These are phyloP conservation scores for Dendryphion nanum DNA, from an alignment of 2,329 filamentous ascomycete species.

Conservation along the genomic window DNA sequence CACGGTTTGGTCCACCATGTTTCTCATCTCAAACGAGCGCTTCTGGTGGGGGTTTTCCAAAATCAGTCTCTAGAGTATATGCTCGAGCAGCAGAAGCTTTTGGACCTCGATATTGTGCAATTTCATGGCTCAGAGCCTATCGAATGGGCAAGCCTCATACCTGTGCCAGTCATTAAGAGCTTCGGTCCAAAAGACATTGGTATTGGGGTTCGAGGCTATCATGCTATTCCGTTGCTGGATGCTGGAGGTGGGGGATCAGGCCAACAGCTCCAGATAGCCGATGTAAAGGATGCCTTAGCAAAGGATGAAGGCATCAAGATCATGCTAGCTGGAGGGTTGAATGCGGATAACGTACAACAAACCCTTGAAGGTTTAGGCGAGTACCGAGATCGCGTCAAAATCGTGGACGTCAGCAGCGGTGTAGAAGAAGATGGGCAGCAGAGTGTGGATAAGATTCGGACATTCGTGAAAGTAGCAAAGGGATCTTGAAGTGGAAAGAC, in stretches of 20 bases:
- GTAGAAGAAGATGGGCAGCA: constrained; percentile 80
- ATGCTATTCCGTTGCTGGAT: constrained; percentile 81
- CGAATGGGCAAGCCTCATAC: constrained; percentile 87
- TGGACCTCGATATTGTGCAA: constrained; percentile 85
- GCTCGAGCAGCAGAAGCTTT: constrained; percentile 70
- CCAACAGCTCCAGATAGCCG: constrained; percentile 68
- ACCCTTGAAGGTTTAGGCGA: constrained; percentile 64
- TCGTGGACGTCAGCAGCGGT: constrained; percentile 91
- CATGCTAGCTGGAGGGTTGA: constrained; percentile 81
- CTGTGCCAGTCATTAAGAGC: constrained; percentile 84
- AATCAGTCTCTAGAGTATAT: constrained; percentile 85
- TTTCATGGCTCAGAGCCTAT: constrained; percentile 89
- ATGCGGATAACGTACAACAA: constrained; percentile 72
- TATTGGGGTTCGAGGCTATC: constrained; percentile 73
- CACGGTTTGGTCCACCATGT: constrained; percentile 49
- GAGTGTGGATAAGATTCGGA: constrained; percentile 73
- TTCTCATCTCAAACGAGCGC: constrained; percentile 58
- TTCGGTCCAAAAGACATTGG: constrained; percentile 77
- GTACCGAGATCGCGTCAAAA: constrained; percentile 64
- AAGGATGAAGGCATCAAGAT: constrained; percentile 70
- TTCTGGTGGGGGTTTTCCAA: constrained; percentile 91
- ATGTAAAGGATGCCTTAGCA: constrained; percentile 65
- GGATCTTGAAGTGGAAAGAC: too few relatives aligned
- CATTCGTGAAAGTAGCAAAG: constrained; percentile 73
- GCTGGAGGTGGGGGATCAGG: constrained; percentile 82